These are phyloP conservation scores for Selaginella tamariscina DNA, from an alignment of 75 land plant species.

Conservation along the genomic window DNA sequence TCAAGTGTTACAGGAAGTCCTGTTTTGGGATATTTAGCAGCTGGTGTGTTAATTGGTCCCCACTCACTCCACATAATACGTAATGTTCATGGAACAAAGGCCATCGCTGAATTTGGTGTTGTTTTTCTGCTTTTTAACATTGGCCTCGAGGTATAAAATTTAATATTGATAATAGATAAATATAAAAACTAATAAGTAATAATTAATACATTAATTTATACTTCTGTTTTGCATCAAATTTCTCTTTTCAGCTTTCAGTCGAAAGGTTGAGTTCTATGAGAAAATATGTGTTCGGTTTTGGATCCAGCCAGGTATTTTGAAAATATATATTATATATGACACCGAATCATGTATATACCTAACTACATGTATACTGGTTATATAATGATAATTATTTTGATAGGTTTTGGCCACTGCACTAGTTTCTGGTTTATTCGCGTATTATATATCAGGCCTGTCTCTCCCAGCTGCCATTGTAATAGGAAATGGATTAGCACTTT, in stretches of 20 bases:
- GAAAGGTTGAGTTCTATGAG: conserved; percentile 98
- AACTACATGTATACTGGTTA: too few species aligned
- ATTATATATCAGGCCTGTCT: conserved; percentile 43
- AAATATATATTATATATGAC: too few species aligned
- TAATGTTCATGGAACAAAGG: conserved; percentile 98
- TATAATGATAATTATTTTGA: conserved; percentile 2
- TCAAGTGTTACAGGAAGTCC: conserved; percentile 65
- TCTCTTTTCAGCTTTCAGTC: conserved; percentile 73
- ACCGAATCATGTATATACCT: too few species aligned
- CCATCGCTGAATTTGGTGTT: conserved; percentile 98
- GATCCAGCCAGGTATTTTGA: conserved; percentile 98
- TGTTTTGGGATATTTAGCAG: conserved; percentile 90
- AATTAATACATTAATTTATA: too few species aligned
- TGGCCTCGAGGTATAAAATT: conserved; percentile 99
- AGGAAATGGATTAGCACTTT: conserved; percentile 94
- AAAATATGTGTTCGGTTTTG: conserved; percentile 98
- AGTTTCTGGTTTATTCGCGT: conserved; percentile 62
- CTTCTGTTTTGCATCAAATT: not conserved
- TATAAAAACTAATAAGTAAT: too few species aligned
- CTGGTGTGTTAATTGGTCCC: conserved; percentile 97
- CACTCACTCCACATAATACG: conserved; percentile 85
- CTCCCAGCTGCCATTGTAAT: conserved; percentile 96
- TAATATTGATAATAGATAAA: too few species aligned
- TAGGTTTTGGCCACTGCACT: conserved; percentile 88
- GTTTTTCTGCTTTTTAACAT: conserved; percentile 94